Evolutionary conservation across 768 basidiomycete genomes (phyloP).

Genomic region (Boletus coccyginus): DNA sequence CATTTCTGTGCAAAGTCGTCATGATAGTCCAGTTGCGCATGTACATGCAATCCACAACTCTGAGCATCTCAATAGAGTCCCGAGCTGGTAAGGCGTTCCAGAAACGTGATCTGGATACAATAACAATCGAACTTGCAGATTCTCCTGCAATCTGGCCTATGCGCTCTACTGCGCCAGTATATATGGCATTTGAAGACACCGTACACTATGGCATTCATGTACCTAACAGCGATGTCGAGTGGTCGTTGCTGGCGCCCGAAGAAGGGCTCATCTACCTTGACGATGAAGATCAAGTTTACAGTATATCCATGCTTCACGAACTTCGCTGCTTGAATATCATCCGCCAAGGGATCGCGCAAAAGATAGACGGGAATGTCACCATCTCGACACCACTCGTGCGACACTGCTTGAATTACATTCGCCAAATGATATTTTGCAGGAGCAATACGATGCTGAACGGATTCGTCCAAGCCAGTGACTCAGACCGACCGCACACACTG

Average conservation of each 20-base stretch:
- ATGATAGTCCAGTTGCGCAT: neutral
- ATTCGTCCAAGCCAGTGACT: neutral
- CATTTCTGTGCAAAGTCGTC: neutral
- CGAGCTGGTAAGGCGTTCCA: neutral
- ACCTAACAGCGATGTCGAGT: too few species aligned
- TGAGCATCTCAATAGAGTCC: neutral
- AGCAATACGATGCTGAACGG: slow-evolving; percentile 2
- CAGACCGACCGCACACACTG: neutral
- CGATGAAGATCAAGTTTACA: neutral
- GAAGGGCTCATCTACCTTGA: neutral
- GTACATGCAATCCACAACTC: neutral
- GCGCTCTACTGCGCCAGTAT: neutral
- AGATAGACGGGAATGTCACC: too few species aligned
- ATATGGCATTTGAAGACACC: neutral
- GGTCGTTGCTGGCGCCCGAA: too few species aligned
- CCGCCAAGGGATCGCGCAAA: too few species aligned
- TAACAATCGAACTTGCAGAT: neutral
- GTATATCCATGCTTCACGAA: slow-evolving; percentile 7
- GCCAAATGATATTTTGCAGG: slow-evolving; percentile 5
- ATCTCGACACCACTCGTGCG: too few species aligned
- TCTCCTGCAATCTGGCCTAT: neutral
- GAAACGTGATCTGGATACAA: neutral
- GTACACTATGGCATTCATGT: neutral
- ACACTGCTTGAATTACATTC: neutral
- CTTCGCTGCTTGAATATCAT: too few species aligned